phyloP scores from a whole-genome alignment of 345 rosid genomes.

The Acer campestre region DNA sequence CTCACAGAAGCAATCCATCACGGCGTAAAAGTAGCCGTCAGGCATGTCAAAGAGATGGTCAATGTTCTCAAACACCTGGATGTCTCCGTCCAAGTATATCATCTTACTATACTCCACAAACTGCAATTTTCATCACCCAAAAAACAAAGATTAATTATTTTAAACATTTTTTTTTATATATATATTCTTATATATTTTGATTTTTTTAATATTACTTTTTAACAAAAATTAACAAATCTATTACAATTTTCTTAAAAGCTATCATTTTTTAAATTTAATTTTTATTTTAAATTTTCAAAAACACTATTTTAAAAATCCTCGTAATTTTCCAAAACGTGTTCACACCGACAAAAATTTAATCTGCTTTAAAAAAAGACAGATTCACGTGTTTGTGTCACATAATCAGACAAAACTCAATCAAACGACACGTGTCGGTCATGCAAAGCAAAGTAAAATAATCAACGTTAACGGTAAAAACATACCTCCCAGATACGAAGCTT shows the following conservation, averaged over 20 bases:
- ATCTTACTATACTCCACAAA: conserved; percentile 67
- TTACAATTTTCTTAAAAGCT: no score
- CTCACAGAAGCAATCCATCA: conserved; percentile 84
- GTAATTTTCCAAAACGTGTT: no score
- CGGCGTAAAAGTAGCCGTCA: conserved; percentile 64
- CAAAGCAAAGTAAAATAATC: background rate
- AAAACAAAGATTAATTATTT: background rate
- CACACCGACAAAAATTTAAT: no score
- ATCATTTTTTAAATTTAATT: no score
- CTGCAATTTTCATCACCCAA: conserved; percentile 27
- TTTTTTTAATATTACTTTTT: no score
- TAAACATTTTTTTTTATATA: no score
- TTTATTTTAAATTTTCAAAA: no score
- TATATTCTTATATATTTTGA: no score
- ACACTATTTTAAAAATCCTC: no score
- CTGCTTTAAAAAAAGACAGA: no score
- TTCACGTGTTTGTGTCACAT: background rate
- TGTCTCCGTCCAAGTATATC: conserved; percentile 76
- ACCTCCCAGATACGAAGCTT: conserved; percentile 88
- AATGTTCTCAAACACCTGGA: conserved; percentile 71
- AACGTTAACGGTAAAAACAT: no score
- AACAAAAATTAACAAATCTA: no score
- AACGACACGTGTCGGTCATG: background rate
- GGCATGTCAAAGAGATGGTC: conserved; percentile 69
- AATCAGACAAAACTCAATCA: background rate